Conservation (phyloP, 495 filamentous ascomycete species). For the Aspergillus egyptiacus region DNA sequence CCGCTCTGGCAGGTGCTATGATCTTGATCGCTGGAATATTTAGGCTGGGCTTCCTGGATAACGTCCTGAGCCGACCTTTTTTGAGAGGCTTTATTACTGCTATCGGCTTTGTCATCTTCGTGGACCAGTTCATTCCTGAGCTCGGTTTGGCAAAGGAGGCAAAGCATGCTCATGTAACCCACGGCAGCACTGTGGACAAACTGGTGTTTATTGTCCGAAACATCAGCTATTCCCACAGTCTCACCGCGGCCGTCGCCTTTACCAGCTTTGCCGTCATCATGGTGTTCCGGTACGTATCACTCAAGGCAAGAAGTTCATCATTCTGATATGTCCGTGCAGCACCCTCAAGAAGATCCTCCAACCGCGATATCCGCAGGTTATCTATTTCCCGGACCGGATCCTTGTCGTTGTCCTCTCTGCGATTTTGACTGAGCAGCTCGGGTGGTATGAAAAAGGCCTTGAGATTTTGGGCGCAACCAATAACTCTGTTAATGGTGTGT, state of each 20-base stretch:
- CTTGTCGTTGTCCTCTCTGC: conserved; percentile 83
- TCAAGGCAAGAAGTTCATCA: neutral
- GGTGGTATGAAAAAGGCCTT: conserved; percentile 77
- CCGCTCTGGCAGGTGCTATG: conserved; percentile 77
- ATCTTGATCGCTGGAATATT: conserved; percentile 78
- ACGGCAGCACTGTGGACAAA: conserved; percentile 83
- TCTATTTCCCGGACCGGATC: conserved; percentile 91
- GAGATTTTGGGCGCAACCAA: conserved; percentile 77
- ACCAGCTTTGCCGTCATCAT: conserved; percentile 85
- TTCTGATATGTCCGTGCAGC: conserved; percentile 31
- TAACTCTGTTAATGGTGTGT: conserved; percentile 51
- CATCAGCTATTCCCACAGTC: conserved; percentile 54
- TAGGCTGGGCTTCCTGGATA: conserved; percentile 90
- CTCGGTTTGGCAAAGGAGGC: conserved; percentile 67
- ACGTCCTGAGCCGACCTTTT: conserved; percentile 87
- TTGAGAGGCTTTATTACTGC: conserved; percentile 93
- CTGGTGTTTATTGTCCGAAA: conserved; percentile 70
- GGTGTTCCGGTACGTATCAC: conserved; percentile 57
- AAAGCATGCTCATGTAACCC: conserved; percentile 52
- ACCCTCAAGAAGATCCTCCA: conserved; percentile 78
- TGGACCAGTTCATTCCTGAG: conserved; percentile 91
- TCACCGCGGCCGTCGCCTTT: conserved; percentile 69
- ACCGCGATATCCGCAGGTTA: conserved; percentile 70
- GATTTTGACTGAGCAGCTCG: conserved; percentile 67
- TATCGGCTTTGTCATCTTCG: conserved; percentile 90